Evolutionary conservation across 2,329 filamentous ascomycete species (phyloP), one percentile per base, ranked within the genome.

Genomic region (Botrytis porri): DNA sequence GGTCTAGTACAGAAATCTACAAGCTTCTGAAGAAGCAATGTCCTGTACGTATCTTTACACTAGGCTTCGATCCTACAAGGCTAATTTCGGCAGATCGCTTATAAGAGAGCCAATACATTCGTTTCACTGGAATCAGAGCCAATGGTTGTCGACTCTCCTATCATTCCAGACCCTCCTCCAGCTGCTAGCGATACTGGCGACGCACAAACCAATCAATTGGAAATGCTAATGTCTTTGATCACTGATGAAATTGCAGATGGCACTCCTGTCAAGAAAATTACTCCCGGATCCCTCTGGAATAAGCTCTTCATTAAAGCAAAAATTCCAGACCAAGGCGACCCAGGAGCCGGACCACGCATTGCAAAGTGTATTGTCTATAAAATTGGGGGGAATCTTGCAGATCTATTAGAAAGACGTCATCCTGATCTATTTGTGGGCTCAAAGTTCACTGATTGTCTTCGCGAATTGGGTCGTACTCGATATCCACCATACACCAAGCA

Each of bases 301-400:
- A 57, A 48, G 57, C 45, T 72, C 39, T 67, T 37, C 20, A 25
- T 43, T 45, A 66, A 57, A 20, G 35, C 48, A 25, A 65, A 57
- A 10, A 45, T 72, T 22, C 70, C 70, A 16, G 70, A 72, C 22
- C 29, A 66, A 20, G 45, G 48, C 16, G 35, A 39, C 37, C 25
- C 48, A 25, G 22, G 48, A n/a, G 61, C 63, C n/a, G 62, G 70
- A 35, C 41, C 70, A 6, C 70, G 70, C 14, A 66, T 66, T 59
- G 61, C 70, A 25, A 72, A 72, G 41, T 72, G 70, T 16, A 32
- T 72, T n/a, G 54, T 72, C 37, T 66, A 72, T 16, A 65, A 8
- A 35, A n/a, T 72, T 20, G 62, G 61, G 6, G 14, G 48, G 25
- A 25, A 48, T 14, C 61, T 72, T 12, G 70, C 70, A 39, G 70